These are phyloP conservation scores for Isabelozyma pseudorhagii DNA, from an alignment of 805 yeast species.

Conservation along the genomic window DNA sequence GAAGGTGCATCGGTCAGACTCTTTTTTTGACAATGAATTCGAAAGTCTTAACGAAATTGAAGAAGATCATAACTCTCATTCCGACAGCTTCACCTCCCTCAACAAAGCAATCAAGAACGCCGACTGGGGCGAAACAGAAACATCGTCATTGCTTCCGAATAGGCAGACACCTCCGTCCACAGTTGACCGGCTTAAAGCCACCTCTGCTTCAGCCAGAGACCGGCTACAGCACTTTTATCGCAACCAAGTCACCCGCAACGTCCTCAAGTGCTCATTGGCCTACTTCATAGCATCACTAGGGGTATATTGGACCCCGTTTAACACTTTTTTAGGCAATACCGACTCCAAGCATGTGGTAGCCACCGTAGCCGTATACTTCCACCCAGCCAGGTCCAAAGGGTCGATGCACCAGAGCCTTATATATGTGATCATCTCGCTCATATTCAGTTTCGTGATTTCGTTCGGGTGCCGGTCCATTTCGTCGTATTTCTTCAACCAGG, in stretches of 20 bases:
- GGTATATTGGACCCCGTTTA: slow-evolving; percentile 55
- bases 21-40: slow-evolving; percentile 21
- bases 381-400: slow-evolving; percentile 76
- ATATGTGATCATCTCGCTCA: slow-evolving; percentile 54
- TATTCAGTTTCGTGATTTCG: slow-evolving; percentile 53
- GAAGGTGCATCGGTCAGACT: slow-evolving; percentile 31
- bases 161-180: background rate
- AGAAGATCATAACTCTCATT: background rate
- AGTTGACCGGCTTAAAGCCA: background rate
- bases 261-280: slow-evolving; percentile 68
- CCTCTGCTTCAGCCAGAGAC: background rate
- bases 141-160: background rate
- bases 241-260: slow-evolving; percentile 22
- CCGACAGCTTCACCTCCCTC: background rate
- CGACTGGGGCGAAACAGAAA: background rate
- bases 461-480: slow-evolving; percentile 51
- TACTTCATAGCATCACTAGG: slow-evolving; percentile 71
- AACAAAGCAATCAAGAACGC: background rate
- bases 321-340: slow-evolving; percentile 53
- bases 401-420: slow-evolving; percentile 73
- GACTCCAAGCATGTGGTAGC: slow-evolving; percentile 81
- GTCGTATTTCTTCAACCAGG: slow-evolving; percentile 40
- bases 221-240: slow-evolving; percentile 4
- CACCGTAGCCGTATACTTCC: slow-evolving; percentile 81
- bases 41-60: slow-evolving; percentile 14